Evolutionary conservation across 108 stramenopile genomes (phyloP), one percentile per base, ranked within the genome.

Genomic region (Nitzschia palea): DNA sequence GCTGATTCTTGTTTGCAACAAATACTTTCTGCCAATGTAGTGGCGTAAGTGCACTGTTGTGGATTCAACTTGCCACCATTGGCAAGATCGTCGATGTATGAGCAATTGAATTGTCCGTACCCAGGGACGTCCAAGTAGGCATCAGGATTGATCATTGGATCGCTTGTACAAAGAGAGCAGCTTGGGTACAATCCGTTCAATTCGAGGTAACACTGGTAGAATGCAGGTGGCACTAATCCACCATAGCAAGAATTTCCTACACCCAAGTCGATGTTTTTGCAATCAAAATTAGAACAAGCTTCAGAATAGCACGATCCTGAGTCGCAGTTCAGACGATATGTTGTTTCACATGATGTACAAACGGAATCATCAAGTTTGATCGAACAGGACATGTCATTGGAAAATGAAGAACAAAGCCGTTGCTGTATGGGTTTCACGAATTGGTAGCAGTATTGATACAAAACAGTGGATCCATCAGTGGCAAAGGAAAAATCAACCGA

Each of bases 241-340:
- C 43, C 59, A 42, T 42, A 1, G 37, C 59, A 60, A 1, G 37
- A 42, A 23, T 8, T 42, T 1, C 59, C 59, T 17, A 20, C 9
- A 4, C 59, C 59, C 12, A 43, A 10, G 9, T 36, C 52, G n/a
- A 48, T 28, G 15, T 65, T 65, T 2, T 45, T 52, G 43, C 65
- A 65, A 33, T 65, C 51, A 36, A 65, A 65, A 1, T 20, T 37
- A 8, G 51, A 32, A 53, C 65, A 65, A 17, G 37, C 17, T 4
- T 37, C 2, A 25, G 31, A 31, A 25, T 32, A 29, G 31, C 54
- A 55, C 10, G 4, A 4, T 8, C 30, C 54, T 4, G 4, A 29
- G 54, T 32, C 9, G 29, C 54, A 55, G 30, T 55, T 32, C 54
- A 32, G 30, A 20, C 12, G 28, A 23, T 31, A 40, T 0, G n/a